Evolutionary conservation across 805 yeast species (phyloP).

Genomic region (Starmerella vaccinii): DNA sequence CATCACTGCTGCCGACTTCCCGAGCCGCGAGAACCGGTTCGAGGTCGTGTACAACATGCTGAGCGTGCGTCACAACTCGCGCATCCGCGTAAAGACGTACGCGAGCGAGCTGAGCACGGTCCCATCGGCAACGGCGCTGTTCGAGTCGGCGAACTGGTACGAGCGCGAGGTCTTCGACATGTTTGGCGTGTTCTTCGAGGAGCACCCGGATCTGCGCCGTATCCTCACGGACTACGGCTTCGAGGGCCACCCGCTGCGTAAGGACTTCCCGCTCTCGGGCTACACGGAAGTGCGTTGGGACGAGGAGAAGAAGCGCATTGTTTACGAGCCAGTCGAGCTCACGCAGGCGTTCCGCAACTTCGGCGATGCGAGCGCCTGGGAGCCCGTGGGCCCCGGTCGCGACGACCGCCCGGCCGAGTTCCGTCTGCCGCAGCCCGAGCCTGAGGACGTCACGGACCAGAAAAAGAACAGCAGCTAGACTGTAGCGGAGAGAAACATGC

Average conservation of each 20-base stretch:
- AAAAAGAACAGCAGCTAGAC: conserved; percentile 23
- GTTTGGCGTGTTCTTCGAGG: conserved; percentile 79
- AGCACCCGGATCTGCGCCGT: conserved; percentile 81
- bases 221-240: conserved; percentile 87
- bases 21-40: conserved; percentile 71
- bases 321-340: conserved; percentile 80
- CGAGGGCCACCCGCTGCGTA: conserved; percentile 84
- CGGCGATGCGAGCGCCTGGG: conserved; percentile 86
- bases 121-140: conserved; percentile 64
- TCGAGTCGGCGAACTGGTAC: conserved; percentile 79
- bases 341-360: conserved; percentile 90
- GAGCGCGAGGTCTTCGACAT: conserved; percentile 84
- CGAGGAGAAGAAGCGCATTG: conserved; percentile 80
- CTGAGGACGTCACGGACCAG: conserved; percentile 46
- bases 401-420: conserved; percentile 73
- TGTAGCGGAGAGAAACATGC: too few species aligned
- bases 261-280: conserved; percentile 88
- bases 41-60: conserved; percentile 78
- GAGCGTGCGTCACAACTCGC: conserved; percentile 71
- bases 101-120: conserved; percentile 76
- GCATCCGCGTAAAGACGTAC: conserved; percentile 80
- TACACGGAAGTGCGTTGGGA: conserved; percentile 85
- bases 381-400: conserved; percentile 78
- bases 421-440: conserved; percentile 72
- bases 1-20: conserved; percentile 79